Evolutionary conservation across 2,329 filamentous ascomycete species (phyloP).

Genomic region (Clathrospora elynae): DNA sequence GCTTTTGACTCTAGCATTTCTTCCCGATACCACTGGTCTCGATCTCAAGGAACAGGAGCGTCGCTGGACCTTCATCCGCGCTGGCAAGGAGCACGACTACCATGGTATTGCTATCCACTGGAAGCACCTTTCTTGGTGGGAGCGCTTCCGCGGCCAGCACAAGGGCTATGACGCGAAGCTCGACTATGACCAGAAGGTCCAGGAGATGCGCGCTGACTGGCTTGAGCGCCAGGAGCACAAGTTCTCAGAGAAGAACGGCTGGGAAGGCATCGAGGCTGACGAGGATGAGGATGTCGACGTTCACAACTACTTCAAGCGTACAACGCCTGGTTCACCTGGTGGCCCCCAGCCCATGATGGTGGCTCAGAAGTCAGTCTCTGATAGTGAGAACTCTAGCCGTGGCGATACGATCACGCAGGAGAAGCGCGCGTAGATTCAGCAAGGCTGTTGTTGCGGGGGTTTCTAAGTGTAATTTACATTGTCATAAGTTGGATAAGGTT

Average conservation of each 20-base stretch:
- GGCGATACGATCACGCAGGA: constrained; percentile 16
- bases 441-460: no score
- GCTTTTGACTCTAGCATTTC: constrained; percentile 79
- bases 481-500: no score
- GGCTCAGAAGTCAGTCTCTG: constrained; percentile 20
- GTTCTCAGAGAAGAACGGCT: constrained; percentile 40
- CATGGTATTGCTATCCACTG: constrained; percentile 93
- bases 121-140: constrained; percentile 85
- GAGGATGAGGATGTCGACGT: constrained; percentile 40
- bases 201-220: constrained; percentile 71
- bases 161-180: constrained; percentile 75
- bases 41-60: constrained; percentile 98
- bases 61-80: constrained; percentile 84
- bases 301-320: constrained; percentile 43
- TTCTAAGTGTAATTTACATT: no score
- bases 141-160: constrained; percentile 76
- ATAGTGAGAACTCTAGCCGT: constrained; percentile 13
- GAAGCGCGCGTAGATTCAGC: constrained; percentile 14
- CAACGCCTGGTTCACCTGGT: constrained; percentile 18
- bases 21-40: constrained; percentile 95
- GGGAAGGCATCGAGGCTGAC: constrained; percentile 35
- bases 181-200: constrained; percentile 83
- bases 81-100: constrained; percentile 79
- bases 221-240: constrained; percentile 61
- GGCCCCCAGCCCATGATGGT: constrained; percentile 26